These are phyloP conservation scores for Capsella bursapastoris DNA, from an alignment of 345 rosid species.

Conservation along the genomic window DNA sequence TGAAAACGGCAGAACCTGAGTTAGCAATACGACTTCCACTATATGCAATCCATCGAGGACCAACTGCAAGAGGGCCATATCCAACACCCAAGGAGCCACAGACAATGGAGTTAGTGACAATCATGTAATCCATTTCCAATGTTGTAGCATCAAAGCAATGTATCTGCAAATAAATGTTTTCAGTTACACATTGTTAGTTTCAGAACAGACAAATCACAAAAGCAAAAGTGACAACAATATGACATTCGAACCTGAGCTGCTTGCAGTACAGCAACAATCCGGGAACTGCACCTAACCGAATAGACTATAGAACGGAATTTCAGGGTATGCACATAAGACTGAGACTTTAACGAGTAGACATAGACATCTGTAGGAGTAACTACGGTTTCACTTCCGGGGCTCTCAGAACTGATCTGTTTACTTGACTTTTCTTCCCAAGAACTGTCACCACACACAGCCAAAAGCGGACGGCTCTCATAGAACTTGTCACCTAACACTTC, in stretches of 20 bases:
- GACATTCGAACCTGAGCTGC: constrained; percentile 68
- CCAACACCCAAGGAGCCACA: constrained; percentile 66
- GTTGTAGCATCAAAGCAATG: constrained; percentile 77
- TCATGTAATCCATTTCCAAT: constrained; percentile 62
- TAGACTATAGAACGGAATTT: constrained; percentile 78
- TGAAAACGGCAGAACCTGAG: constrained; percentile 58
- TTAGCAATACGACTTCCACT: constrained; percentile 70
- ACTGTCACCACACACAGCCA: constrained; percentile 72
- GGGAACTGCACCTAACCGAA: constrained; percentile 88
- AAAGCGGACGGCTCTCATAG: constrained; percentile 67
- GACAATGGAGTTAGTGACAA: constrained; percentile 69
- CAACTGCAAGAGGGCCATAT: constrained; percentile 94
- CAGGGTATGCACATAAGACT: constrained; percentile 67
- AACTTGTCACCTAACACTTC: constrained; percentile 55
- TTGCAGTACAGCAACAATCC: constrained; percentile 83
- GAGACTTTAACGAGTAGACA: constrained; percentile 84
- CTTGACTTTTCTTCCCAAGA: constrained; percentile 54
- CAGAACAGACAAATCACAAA: constrained; percentile 11
- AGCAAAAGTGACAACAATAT: not conserved
- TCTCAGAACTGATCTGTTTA: constrained; percentile 48
- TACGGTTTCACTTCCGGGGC: constrained; percentile 46
- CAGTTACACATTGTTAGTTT: constrained; percentile 21
- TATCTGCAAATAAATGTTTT: constrained; percentile 61
- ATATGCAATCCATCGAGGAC: constrained; percentile 95
- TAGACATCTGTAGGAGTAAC: constrained; percentile 59